These are phyloP conservation scores for Candida freyschussii DNA, from an alignment of 1,139 yeast species.

Conservation along the genomic window DNA sequence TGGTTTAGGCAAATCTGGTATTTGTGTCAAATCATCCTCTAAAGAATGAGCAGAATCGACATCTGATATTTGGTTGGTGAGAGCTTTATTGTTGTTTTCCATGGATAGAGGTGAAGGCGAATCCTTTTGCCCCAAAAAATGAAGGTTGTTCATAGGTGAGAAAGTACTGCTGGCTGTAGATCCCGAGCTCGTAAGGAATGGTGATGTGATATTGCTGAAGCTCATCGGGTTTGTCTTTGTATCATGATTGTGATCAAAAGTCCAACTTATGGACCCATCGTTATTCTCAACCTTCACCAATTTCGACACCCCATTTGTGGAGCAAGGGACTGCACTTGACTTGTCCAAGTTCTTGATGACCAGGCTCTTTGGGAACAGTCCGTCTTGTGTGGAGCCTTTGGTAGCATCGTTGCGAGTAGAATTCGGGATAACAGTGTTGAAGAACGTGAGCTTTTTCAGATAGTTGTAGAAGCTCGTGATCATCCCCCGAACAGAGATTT, in stretches of 20 bases:
- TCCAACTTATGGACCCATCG: conserved; percentile 57
- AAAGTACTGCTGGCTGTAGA: conserved; percentile 16
- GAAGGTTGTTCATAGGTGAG: conserved; percentile 13
- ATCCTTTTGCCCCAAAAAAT: conserved; percentile 6
- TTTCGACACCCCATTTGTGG: conserved; percentile 42
- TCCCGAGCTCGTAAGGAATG: conserved; percentile 18
- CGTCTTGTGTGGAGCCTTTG: conserved; percentile 1
- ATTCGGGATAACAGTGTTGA: conserved; percentile 9
- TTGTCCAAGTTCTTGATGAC: conserved; percentile 13
- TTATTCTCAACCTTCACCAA: conserved; percentile 47
- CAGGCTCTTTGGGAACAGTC: conserved; percentile 20
- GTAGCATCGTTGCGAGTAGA: neutral
- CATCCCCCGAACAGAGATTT: conserved; percentile 8
- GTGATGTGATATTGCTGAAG: conserved; percentile 24
- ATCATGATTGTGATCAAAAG: conserved; percentile 35
- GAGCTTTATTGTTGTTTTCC: conserved; percentile 1
- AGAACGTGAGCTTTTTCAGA: conserved; percentile 11
- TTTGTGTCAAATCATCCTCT: conserved; percentile 14
- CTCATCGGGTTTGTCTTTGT: conserved; percentile 14
- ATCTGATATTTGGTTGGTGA: conserved; percentile 12
- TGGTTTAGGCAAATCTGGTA: conserved; percentile 25
- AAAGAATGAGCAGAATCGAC: conserved; percentile 11
- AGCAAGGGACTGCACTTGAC: conserved; percentile 32
- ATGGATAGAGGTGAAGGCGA: conserved; percentile 17
- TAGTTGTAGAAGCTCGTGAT: conserved; percentile 12